These are phyloP conservation scores for Carex littledalei DNA, from an alignment of 176 grass and related monocot genomes.

Conservation along the genomic window DNA sequence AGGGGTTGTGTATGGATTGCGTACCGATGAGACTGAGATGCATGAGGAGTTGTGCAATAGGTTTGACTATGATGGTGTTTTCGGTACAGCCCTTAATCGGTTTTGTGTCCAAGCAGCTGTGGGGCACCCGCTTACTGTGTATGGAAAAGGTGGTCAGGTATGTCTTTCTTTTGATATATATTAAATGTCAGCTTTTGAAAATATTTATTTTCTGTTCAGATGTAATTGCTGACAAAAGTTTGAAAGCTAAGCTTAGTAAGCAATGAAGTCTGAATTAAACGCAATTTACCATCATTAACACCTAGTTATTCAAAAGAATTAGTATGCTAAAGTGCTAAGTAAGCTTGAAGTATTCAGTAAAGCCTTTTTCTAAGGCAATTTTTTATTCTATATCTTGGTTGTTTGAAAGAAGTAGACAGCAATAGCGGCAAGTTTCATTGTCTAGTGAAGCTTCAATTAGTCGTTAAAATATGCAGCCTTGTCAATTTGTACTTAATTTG, in stretches of 20 bases:
- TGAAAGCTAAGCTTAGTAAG: not conserved
- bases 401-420: not conserved
- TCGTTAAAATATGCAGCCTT: not conserved
- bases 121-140: slow-evolving; percentile 87
- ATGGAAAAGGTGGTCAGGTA: slow-evolving; percentile 94
- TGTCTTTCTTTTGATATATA: not conserved
- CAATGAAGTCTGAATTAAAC: not conserved
- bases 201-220: slow-evolving; percentile 1
- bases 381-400: not conserved
- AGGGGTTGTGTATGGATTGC: slow-evolving; percentile 83
- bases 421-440: not conserved
- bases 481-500: not conserved
- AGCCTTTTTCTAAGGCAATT: not conserved
- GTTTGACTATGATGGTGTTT: slow-evolving; percentile 87
- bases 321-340: not conserved
- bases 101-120: slow-evolving; percentile 98
- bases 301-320: not conserved
- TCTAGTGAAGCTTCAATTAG: not conserved
- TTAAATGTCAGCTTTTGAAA: not conserved
- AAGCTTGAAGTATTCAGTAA: not conserved
- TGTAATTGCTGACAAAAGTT: not conserved
- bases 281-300: not conserved
- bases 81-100: slow-evolving; percentile 92
- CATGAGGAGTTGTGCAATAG: slow-evolving; percentile 90
- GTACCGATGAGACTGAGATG: slow-evolving; percentile 89